phyloP scores from a whole-genome alignment of 164 flowering plant species.

The Piper longum region DNA sequence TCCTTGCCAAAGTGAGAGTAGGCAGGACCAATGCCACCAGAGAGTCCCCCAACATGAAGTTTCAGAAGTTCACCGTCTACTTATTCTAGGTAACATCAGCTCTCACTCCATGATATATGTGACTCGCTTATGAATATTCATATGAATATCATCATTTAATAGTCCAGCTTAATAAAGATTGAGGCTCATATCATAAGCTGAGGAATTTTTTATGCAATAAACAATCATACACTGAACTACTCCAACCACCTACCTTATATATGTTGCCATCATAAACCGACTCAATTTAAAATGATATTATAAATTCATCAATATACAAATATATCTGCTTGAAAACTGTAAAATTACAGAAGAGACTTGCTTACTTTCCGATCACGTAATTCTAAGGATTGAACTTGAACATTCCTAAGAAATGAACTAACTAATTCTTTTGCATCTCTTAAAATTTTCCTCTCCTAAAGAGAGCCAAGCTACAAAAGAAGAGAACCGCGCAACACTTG shows the following conservation, averaged over 20 bases:
- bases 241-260: too few species aligned
- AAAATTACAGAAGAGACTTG: background rate
- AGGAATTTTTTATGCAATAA: too few species aligned
- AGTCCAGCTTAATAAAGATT: too few species aligned
- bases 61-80: background rate
- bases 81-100: background rate
- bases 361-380: conserved; percentile 77
- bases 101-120: background rate
- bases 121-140: background rate
- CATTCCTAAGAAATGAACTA: conserved; percentile 37
- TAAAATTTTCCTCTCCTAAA: conserved; percentile 43
- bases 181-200: too few species aligned
- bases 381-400: conserved; percentile 74
- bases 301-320: too few species aligned
- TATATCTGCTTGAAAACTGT: background rate
- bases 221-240: too few species aligned
- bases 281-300: background rate
- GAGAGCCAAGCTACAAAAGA: conserved; percentile 86
- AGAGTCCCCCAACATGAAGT: background rate
- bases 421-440: conserved; percentile 55
- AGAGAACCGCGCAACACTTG: conserved; percentile 77
- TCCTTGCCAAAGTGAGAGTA: too few species aligned
- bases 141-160: too few species aligned
- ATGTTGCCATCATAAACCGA: too few species aligned
- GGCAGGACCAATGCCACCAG: too few species aligned